These are phyloP conservation scores for Bryoglossum gracile DNA, from an alignment of 495 filamentous ascomycete genomes.

Conservation along the genomic window DNA sequence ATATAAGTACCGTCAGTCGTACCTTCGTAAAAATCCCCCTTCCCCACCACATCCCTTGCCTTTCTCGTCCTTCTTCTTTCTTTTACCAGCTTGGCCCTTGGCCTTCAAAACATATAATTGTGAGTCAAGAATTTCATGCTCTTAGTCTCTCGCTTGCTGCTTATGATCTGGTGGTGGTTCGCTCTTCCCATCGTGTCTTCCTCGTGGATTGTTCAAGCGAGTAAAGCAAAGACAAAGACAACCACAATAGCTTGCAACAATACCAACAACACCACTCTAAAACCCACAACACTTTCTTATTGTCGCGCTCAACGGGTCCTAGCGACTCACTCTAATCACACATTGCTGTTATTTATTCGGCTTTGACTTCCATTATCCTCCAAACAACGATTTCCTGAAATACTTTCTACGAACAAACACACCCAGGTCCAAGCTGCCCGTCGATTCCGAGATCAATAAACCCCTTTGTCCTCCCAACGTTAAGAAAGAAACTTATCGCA, in stretches of 20 bases:
- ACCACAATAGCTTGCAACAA: background rate
- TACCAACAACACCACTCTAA: background rate
- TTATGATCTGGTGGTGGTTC: too few relatives aligned
- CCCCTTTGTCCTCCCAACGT: background rate
- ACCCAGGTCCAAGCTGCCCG: too few relatives aligned
- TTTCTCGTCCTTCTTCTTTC: constrained; percentile 1
- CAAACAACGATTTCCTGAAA: too few relatives aligned
- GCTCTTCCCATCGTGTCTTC: too few relatives aligned
- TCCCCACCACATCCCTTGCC: constrained; percentile 2
- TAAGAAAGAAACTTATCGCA: background rate
- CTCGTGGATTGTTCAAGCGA: too few relatives aligned
- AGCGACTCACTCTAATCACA: background rate
- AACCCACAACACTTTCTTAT: background rate
- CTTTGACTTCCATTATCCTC: background rate
- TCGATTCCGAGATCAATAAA: background rate
- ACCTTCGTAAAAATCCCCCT: background rate
- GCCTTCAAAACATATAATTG: background rate
- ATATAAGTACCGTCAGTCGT: constrained; percentile 13
- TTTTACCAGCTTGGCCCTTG: background rate
- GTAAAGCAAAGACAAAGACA: background rate
- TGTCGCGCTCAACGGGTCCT: background rate
- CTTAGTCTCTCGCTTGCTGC: too few relatives aligned
- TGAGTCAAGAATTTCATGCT: constrained; percentile 1
- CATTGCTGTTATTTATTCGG: background rate
- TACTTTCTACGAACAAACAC: too few relatives aligned